A percentile compares a stretch with the other conserved stretches of the same genome.
Conservation (phyloP, 2,329 filamentous ascomycete species). For the Epicoccum sorghinum region DNA sequence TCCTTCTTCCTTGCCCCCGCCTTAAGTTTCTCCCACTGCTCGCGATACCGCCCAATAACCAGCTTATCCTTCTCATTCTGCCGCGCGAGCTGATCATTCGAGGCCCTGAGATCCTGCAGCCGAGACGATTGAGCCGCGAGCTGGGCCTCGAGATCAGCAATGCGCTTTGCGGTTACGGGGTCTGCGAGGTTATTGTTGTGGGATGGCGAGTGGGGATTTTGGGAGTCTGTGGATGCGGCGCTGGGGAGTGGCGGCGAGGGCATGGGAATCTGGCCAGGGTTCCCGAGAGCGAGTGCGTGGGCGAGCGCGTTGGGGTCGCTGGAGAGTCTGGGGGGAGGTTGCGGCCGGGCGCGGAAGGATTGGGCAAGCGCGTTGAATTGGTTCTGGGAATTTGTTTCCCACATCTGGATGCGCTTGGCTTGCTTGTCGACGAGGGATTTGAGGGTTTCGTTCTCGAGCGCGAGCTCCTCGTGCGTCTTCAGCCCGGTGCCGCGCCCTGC, state of each 20-base stretch:
- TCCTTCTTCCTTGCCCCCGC: conserved; percentile 60
- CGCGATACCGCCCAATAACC: conserved; percentile 63
- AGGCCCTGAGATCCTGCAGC: conserved; percentile 58
- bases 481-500: conserved; percentile 44
- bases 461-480: conserved; percentile 85
- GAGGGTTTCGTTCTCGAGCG: conserved; percentile 84
- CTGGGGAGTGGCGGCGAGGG: conserved; percentile 25
- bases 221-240: not conserved
- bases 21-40: conserved; percentile 73
- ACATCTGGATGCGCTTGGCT: conserved; percentile 85
- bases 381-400: conserved; percentile 89
- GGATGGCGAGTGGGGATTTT: too few species aligned
- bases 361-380: conserved; percentile 86
- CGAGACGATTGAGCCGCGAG: conserved; percentile 33
- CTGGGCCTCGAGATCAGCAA: conserved; percentile 36
- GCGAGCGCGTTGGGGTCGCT: conserved; percentile 34
- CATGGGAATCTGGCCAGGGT: conserved; percentile 21
- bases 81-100: conserved; percentile 66
- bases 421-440: conserved; percentile 86
- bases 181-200: conserved; percentile 1
- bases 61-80: conserved; percentile 66
- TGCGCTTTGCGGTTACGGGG: conserved; percentile 23
- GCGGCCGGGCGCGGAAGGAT: conserved; percentile 60
- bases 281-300: conserved; percentile 28
- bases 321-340: conserved; percentile 7